Evolutionary conservation across 2,329 filamentous ascomycete genomes (phyloP).

Genomic region (Neonectria sp.): DNA sequence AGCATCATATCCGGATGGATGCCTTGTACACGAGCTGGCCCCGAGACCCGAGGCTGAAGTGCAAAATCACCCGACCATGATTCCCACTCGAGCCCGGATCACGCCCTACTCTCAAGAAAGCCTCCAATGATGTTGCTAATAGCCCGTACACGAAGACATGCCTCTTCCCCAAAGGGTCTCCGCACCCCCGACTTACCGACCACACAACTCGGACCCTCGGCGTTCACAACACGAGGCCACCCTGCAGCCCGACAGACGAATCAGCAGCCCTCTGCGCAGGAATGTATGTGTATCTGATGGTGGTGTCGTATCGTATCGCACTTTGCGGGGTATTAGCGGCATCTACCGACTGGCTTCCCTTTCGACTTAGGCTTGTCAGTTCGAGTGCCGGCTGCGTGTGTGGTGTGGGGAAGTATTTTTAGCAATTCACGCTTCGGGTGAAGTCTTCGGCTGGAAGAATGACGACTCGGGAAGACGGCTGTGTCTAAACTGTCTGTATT

Average conservation of each 20-base stretch:
- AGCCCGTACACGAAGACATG: background rate
- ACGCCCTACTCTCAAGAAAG: background rate
- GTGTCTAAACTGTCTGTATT: background rate
- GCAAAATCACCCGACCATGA: background rate
- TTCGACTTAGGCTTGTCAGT: background rate
- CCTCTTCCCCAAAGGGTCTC: too few relatives aligned
- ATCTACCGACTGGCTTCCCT: background rate
- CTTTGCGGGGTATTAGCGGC: constrained; percentile 11
- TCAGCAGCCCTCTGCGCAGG: background rate
- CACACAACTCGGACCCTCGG: background rate
- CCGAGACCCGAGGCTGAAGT: constrained; percentile 1
- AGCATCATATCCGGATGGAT: background rate
- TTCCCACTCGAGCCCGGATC: background rate
- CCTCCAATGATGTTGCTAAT: background rate
- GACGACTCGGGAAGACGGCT: background rate
- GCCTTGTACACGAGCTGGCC: background rate
- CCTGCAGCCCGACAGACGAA: background rate
- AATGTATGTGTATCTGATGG: background rate
- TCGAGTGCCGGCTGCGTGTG: constrained; percentile 6
- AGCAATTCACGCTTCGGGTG: background rate
- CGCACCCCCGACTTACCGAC: background rate
- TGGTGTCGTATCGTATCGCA: constrained; percentile 8
- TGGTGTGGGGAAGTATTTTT: constrained; percentile 17
- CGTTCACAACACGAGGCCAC: background rate
- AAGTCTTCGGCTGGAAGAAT: background rate